Evolutionary conservation across 768 basidiomycete genomes (phyloP).

Genomic region (Trametes elegans): DNA sequence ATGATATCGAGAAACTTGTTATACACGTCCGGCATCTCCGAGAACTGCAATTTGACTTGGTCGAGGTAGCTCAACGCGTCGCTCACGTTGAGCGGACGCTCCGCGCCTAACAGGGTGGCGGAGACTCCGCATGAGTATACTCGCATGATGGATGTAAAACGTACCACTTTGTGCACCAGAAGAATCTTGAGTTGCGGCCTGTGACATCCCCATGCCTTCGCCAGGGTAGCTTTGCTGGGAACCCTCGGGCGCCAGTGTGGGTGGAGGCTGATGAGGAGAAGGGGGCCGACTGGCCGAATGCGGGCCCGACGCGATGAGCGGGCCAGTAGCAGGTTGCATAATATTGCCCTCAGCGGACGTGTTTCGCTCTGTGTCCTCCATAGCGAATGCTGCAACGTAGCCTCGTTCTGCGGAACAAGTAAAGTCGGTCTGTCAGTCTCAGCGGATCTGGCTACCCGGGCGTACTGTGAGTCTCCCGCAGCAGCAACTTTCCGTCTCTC

Average conservation of each 20-base stretch:
- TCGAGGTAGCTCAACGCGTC: slow-evolving; percentile 65
- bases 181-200: not conserved
- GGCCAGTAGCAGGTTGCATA: not conserved
- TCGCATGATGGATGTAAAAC: not conserved
- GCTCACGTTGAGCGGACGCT: slow-evolving; percentile 55
- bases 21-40: slow-evolving; percentile 59
- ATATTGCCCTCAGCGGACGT: not conserved
- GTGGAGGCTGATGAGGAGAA: not conserved
- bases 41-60: slow-evolving; percentile 60
- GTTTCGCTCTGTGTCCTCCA: not conserved
- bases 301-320: not conserved
- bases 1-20: slow-evolving; percentile 66
- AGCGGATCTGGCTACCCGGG: not conserved
- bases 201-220: slow-evolving; percentile 1
- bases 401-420: no score
- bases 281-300: not conserved
- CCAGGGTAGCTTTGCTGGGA: not conserved
- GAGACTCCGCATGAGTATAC: not conserved
- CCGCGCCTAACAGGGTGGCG: slow-evolving; percentile 15
- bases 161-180: not conserved
- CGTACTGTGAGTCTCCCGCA: no score
- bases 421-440: not conserved
- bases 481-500: no score
- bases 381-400: no score
- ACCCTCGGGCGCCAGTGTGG: not conserved